Evolutionary conservation across 1,139 yeast species (phyloP), one percentile per base, ranked within the genome.

Genomic region (Candida sanyaensis): DNA sequence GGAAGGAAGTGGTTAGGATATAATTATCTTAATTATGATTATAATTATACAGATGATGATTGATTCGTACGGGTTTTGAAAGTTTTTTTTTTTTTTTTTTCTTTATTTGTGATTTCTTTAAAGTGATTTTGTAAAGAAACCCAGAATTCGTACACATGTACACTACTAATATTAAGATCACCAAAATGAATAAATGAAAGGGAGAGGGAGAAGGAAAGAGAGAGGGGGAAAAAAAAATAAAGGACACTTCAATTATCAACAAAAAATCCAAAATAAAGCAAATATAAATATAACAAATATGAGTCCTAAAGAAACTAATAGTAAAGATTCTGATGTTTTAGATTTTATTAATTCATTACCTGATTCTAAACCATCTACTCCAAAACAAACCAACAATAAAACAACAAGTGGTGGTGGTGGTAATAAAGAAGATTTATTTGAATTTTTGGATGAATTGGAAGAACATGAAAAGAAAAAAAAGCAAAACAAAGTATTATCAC

Each of bases 281-380:
- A 17, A 10, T 5, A 34, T 10, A 17, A 23, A 11, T 9, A 36
- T 27, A 9, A 24, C 23, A 2, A 27, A 36, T 24, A 38, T 38
- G 41, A 38, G 29, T n/a, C 43, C 55, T 27, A 46, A 42, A 32
- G 43, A 44, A 4, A 23, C 6, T 10, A 26, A 12, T 10, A 12
- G 32, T 37, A 43, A 49, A 11, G 44, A 50, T 24, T 96, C 89
- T 59, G 97, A 92, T 60, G 97, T 93, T 9, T 72, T 92, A 55
- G 96, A 92, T 57, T 88, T 93, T 64, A 78, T 93, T 59, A 95
- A 92, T 62, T 88, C 96, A 1, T 76, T 93, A 42, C 97, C 96
- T 9, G 90, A 85, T 50, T 78, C 83, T 31, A 75, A 76, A 50
- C 52, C 69, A n/a, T 62, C 62, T 23, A 69, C 77, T 13, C 71